Base-by-base conservation (phyloP, 257 asterid genomes). In the Striga asiatica region DNA sequence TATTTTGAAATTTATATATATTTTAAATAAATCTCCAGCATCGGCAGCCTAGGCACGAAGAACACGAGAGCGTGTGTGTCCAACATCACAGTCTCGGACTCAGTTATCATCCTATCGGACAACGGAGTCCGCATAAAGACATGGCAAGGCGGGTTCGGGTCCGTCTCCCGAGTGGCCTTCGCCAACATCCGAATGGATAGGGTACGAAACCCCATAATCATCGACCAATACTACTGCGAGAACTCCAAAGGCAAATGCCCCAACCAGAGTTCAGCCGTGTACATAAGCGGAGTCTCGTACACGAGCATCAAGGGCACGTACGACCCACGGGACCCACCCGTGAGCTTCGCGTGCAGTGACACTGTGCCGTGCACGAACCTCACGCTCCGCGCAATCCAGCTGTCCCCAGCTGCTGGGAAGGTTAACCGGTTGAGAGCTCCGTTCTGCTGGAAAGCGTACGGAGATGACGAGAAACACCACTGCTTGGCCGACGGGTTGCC, bases 121-220 rank as follows among this genome's bases (percentile, higher is more conserved):
- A 92, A 92, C 23, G 98, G 98, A 0, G 74, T 88, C 3, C 61
- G 99, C 3, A 88, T 88, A 78, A 92, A 92, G 49, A 92, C 99
- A 27, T 92, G 99, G 99, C 99, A 92, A 49, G 98, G 98, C 3
- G 98, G 98, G 11, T 81, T 43, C 5, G 98, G 98, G 0, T 39
- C 84, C 0, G 97, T 91, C 1, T 80, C 97, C 0, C 62, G 66
- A 17, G 58, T 87, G 1, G 50, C 65, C 8, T 88, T 87, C 77
- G 41, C 32, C 43, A 82, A 84, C 54, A 82, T 91, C 50, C 76
- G 23, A 46, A 87, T 91, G 98, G 98, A 87, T 35, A 76, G 71
- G 0, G 98, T 91, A 8, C 73, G 97, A 2, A 91, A 91, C 47
- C 95, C 98, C 10, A 79, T 91, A 32, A 88, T 82, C 39, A 78